Evolutionary conservation across 2,329 filamentous ascomycete genomes (phyloP).

Genomic region (Colletotrichum lindemuthianum): DNA sequence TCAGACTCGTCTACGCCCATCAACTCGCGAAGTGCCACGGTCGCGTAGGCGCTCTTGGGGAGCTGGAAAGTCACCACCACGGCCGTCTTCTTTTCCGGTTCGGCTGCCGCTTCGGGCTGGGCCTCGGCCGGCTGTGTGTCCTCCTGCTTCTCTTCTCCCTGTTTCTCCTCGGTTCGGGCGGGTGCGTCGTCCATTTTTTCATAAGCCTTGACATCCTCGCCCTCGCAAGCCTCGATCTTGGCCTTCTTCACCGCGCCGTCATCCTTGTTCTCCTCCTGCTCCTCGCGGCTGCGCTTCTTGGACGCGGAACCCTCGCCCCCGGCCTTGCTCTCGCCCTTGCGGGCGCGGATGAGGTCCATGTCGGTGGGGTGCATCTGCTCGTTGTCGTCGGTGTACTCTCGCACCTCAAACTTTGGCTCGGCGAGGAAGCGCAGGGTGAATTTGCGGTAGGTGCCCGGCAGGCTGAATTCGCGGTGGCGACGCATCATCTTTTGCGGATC

Average conservation of each 20-base stretch:
- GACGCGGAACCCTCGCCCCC: conserved; percentile 45
- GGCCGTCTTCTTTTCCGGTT: conserved; percentile 62
- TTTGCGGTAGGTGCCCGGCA: conserved; percentile 90
- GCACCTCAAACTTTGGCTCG: conserved; percentile 73
- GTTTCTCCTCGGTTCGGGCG: neutral
- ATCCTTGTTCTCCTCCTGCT: conserved; percentile 37
- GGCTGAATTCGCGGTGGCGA: conserved; percentile 84
- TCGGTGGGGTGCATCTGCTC: conserved; percentile 93
- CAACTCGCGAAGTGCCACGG: conserved; percentile 82
- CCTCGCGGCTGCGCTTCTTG: conserved; percentile 25
- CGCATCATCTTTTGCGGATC: conserved; percentile 90
- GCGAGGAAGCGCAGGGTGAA: conserved; percentile 75
- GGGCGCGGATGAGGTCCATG: conserved; percentile 70
- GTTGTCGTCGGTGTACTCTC: conserved; percentile 73
- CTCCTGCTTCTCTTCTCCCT: conserved; percentile 24
- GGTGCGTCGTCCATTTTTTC: conserved; percentile 17
- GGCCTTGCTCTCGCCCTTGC: conserved; percentile 44
- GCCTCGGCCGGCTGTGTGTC: conserved; percentile 23
- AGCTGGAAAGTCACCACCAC: conserved; percentile 80
- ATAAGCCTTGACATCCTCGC: conserved; percentile 6
- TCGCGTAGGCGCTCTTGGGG: conserved; percentile 84
- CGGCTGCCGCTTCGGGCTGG: conserved; percentile 31
- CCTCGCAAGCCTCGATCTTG: conserved; percentile 26
- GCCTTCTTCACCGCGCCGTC: conserved; percentile 38
- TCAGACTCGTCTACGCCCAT: conserved; percentile 59